Base-by-base conservation (phyloP, 768 basidiomycete species). In the Mrakia hoshinonis region DNA sequence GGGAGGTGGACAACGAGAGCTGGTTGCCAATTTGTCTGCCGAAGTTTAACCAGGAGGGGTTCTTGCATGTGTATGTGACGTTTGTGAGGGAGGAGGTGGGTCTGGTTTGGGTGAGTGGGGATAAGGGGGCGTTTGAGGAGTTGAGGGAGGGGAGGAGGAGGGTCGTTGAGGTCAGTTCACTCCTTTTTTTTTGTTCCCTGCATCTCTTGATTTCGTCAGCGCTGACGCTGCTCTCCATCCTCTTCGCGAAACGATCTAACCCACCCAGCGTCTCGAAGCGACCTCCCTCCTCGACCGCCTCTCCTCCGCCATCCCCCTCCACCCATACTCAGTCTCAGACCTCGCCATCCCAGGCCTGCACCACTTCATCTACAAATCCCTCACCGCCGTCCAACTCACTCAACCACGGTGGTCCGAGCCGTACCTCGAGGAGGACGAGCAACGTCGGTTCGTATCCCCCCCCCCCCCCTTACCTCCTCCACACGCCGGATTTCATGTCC, bases 1-100 rank as follows among this genome's bases (percentile, higher is more conserved):
- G 74, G 0, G 87, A 75, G 7, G 83, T 92, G 10, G 72, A 67
- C 9, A 67, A 60, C 9, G 89, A 93, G 18, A 89, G 89, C 7
- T 99, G 93, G 92, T 85, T 98, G 10, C 96, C 96, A 2, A 85
- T 99, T 60, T 98, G 96, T 78, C 84, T 99, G 3, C 95, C 96
- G 0, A 93, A 92, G 79, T 98, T 91, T 82, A 92, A 97, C 76
- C 83, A 91, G 0, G 81, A 86, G 5, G 89, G 89, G 1, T 97
- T 97, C 79, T 87, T 95, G 34, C 92, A 99, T 78, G 89, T 91
- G 15, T 96, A 94, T 76, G 52, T 84, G 82, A 73, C 74, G 76
- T 63, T 68, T 18, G 39, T 60, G 82, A 83, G 66, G 79, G 81
- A 46, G 77, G 73, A 69, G 38, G 82, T 90, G 1, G 87, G 87